Percentiles rank a stretch among this genome's conserved stretches.
These are phyloP conservation scores for Neofusicoccum sp. DNA, from an alignment of 2,329 filamentous ascomycete species.

Conservation along the genomic window DNA sequence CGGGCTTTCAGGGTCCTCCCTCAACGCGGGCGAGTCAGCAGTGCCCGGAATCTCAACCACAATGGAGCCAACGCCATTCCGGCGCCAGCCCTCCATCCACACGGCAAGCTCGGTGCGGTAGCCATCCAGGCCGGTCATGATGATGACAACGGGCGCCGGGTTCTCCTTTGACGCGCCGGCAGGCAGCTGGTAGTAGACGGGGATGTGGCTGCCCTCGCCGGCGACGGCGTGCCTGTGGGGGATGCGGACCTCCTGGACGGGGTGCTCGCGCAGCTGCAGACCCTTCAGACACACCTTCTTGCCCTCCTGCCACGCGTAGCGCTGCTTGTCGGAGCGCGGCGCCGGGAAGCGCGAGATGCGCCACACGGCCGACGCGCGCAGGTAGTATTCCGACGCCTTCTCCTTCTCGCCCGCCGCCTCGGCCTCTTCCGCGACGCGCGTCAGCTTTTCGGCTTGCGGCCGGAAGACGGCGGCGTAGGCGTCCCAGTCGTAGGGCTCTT, in stretches of 20 bases:
- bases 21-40: constrained; percentile 53
- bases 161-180: constrained; percentile 40
- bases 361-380: constrained; percentile 69
- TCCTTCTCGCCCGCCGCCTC: constrained; percentile 49
- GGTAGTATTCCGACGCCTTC: constrained; percentile 61
- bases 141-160: constrained; percentile 53
- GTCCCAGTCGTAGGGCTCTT: constrained; percentile 62
- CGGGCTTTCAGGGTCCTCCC: constrained; percentile 47
- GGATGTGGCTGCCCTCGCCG: constrained; percentile 57
- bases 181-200: constrained; percentile 65
- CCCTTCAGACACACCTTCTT: constrained; percentile 63
- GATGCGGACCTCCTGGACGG: constrained; percentile 61
- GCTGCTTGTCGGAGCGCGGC: constrained; percentile 50
- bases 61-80: constrained; percentile 49
- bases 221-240: constrained; percentile 54
- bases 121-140: constrained; percentile 59
- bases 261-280: constrained; percentile 44
- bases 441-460: constrained; percentile 59
- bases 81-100: constrained; percentile 52
- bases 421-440: constrained; percentile 52
- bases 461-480: constrained; percentile 64
- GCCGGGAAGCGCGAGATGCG: constrained; percentile 70
- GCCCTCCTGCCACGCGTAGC: constrained; percentile 63
- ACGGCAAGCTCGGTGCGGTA: constrained; percentile 57
- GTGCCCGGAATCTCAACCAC: constrained; percentile 59